These are phyloP conservation scores for Eimeria praecox DNA, from an alignment of 169 alveolate species.

Conservation along the genomic window DNA sequence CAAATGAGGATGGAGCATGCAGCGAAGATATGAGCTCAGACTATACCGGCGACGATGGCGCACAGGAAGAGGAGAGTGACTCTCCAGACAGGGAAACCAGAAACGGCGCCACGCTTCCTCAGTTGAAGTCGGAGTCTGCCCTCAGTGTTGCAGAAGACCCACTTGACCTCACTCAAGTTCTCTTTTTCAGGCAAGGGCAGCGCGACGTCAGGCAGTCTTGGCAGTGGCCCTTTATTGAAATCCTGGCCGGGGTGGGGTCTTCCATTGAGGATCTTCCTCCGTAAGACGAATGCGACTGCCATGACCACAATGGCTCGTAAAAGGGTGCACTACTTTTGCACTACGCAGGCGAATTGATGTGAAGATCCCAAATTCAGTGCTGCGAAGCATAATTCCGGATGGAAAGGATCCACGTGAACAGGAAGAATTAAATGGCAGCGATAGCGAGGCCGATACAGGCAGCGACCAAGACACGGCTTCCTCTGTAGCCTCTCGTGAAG, in stretches of 20 bases:
- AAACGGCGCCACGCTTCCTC: background rate
- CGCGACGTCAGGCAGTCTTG: background rate
- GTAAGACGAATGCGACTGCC: background rate
- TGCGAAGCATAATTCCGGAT: slow-evolving; percentile 20
- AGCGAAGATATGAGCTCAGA: slow-evolving; percentile 23
- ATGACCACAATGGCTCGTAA: background rate
- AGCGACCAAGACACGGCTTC: slow-evolving; percentile 11
- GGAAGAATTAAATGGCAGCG: slow-evolving; percentile 58
- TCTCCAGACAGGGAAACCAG: background rate
- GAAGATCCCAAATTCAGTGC: slow-evolving; percentile 15
- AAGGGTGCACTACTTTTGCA: background rate
- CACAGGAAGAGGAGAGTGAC: slow-evolving; percentile 53
- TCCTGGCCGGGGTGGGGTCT: background rate
- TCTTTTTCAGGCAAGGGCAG: slow-evolving; percentile 51
- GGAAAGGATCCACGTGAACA: background rate
- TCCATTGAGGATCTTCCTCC: background rate
- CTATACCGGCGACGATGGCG: background rate
- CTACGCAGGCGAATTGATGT: slow-evolving; percentile 50
- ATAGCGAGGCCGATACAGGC: slow-evolving; percentile 38
- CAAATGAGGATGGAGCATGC: background rate
- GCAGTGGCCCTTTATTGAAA: background rate
- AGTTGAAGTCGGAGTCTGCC: background rate
- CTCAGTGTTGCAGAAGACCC: slow-evolving; percentile 9
- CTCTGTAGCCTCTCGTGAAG: background rate
- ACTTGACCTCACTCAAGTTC: slow-evolving; percentile 11